A percentile compares a stretch with the other conserved stretches of the same genome.
phyloP scores from a whole-genome alignment of 345 rosid genomes.

The Microthlaspi erraticum region DNA sequence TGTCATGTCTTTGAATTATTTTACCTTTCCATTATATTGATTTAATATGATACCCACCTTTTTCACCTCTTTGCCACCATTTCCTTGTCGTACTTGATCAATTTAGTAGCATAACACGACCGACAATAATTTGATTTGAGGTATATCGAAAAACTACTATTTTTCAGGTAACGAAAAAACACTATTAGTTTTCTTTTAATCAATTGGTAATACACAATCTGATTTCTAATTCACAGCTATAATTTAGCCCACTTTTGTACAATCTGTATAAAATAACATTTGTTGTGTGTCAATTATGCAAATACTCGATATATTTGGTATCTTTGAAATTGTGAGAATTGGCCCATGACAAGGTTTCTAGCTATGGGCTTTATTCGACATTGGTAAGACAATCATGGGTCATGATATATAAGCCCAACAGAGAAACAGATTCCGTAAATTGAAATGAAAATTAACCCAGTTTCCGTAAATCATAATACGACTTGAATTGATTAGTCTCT shows the following conservation, averaged over 20 bases:
- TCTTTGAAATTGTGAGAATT: background rate
- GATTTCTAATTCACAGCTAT: no score
- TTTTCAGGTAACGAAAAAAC: background rate
- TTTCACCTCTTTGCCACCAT: constrained; percentile 10
- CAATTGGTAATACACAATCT: background rate
- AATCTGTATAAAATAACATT: background rate
- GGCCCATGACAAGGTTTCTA: background rate
- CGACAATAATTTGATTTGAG: constrained; percentile 36
- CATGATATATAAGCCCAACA: no score
- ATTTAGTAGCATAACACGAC: constrained; percentile 28
- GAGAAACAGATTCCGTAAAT: no score
- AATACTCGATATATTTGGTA: background rate
- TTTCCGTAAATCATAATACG: no score
- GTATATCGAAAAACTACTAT: constrained; percentile 13
- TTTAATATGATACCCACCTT: constrained; percentile 37
- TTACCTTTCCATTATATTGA: constrained; percentile 28
- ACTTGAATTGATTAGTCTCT: background rate
- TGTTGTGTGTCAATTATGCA: background rate
- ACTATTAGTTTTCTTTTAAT: constrained; percentile 1
- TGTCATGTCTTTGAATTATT: constrained; percentile 39
- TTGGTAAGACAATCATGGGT: background rate
- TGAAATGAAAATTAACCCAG: background rate
- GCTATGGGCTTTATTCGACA: background rate
- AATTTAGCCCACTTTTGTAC: constrained; percentile 4
- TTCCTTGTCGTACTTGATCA: constrained; percentile 38